Conservation (phyloP, 2,329 filamentous ascomycete genomes). For the Fulvia fulva region DNA sequence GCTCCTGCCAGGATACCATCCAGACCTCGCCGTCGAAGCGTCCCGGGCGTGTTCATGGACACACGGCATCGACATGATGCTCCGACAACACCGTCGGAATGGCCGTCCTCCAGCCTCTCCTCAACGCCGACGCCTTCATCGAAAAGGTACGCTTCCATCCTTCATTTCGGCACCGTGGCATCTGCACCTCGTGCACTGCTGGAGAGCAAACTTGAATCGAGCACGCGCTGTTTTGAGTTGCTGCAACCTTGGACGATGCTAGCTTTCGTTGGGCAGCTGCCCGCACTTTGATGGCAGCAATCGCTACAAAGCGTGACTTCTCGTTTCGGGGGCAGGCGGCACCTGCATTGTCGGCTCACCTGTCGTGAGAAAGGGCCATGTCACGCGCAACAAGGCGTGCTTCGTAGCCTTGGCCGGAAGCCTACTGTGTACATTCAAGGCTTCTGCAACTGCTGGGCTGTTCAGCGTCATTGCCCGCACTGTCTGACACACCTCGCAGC, state of each 20-base stretch:
- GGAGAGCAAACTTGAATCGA: neutral
- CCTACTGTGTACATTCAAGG: neutral
- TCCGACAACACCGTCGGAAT: slow-evolving; percentile 21
- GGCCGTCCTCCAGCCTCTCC: slow-evolving; percentile 29
- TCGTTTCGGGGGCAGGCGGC: neutral
- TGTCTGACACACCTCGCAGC: slow-evolving; percentile 7
- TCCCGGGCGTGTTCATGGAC: slow-evolving; percentile 25
- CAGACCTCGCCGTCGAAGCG: neutral
- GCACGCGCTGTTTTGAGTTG: neutral
- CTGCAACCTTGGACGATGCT: neutral
- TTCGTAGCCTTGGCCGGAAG: neutral
- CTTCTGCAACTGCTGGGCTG: neutral
- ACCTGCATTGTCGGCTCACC: neutral
- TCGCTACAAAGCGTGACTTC: neutral
- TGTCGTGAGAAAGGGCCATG: neutral
- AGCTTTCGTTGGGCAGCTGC: neutral
- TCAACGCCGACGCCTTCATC: slow-evolving; percentile 16
- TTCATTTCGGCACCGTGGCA: slow-evolving; percentile 4
- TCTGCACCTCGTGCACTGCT: neutral
- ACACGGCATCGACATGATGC: slow-evolving; percentile 20
- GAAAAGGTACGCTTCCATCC: slow-evolving; percentile 19
- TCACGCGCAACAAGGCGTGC: neutral
- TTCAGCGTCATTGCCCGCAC: slow-evolving; percentile 1
- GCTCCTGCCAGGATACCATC: neutral
- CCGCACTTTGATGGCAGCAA: neutral